Conservation (phyloP, 208 protist genomes). For the Angomonas ambiguus region DNA sequence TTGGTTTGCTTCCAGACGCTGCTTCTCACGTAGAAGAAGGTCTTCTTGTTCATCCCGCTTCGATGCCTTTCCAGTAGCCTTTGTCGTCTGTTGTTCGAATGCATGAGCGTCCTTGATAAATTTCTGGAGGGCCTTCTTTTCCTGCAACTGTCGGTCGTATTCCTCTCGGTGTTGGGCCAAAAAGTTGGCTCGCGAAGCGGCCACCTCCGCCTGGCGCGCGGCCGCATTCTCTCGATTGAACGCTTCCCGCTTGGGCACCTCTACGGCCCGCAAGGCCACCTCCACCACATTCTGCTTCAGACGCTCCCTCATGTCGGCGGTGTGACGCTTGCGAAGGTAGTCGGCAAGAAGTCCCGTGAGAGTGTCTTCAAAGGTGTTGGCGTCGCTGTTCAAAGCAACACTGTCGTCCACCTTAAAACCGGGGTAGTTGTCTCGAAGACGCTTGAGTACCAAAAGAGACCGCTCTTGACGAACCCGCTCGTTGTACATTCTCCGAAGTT, state of each 20-base stretch:
- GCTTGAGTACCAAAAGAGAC: conserved; percentile 47
- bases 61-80: conserved; percentile 43
- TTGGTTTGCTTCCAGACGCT: conserved; percentile 27
- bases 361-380: conserved; percentile 62
- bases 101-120: conserved; percentile 53
- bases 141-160: conserved; percentile 66
- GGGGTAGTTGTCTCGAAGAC: conserved; percentile 69
- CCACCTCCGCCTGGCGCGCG: conserved; percentile 44
- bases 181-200: conserved; percentile 53
- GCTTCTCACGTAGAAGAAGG: conserved; percentile 67
- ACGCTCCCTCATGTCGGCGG: conserved; percentile 50
- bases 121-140: conserved; percentile 45
- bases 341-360: conserved; percentile 48
- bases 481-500: conserved; percentile 48
- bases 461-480: conserved; percentile 60
- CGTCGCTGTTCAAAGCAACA: conserved; percentile 40
- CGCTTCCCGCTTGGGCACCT: conserved; percentile 66
- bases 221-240: conserved; percentile 47
- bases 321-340: conserved; percentile 40
- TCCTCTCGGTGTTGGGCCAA: conserved; percentile 74
- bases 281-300: conserved; percentile 70
- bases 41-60: conserved; percentile 78
- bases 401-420: conserved; percentile 55
- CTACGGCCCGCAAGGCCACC: conserved; percentile 51
- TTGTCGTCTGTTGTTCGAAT: conserved; percentile 53